Evolutionary conservation across 257 asterid species (phyloP), one percentile per base, ranked within the genome.

Genomic region (Nicotiana tomentosiformis): DNA sequence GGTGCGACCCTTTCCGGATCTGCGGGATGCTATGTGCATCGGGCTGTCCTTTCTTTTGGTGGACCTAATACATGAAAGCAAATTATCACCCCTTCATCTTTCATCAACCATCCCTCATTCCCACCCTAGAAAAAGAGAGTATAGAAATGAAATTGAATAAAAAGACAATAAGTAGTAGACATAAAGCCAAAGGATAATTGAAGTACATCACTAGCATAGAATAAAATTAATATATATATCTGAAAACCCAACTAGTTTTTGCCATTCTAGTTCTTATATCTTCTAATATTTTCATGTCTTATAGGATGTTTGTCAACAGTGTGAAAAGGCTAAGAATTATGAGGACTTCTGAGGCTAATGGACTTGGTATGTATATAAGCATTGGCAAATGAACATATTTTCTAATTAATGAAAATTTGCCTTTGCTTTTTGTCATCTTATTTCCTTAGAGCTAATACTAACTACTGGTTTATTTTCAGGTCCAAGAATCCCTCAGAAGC

Each of bases 281-380:
- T 51, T 76, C 60, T 83, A 84, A 35, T 37, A 32, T 33, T 64
- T 18, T 84, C 26, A 56, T 15, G 49, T 79, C 4, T 79, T 79
- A 62, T 83, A 94, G 98, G 97, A 93, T 94, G 97, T 94, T 94
- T 77, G 85, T 93, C 85, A 89, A 77, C 88, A 90, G 97, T 5
- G 97, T 89, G 84, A 94, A 91, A 90, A 91, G 98, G 74, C 95
- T 94, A 35, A 88, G 93, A 83, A 94, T 94, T 90, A 94, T 93
- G 98, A 89, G 87, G 85, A 93, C 92, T 12, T 90, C 97, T 16
- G 97, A 93, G 76, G 96, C 95, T 35, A 93, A 91, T 77, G 97
- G 97, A 77, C 94, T 90, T 26, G 93, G 98, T 93, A 90, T 7
- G 89, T 55, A 83, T 9, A 43, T 5, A 65, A 51, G 29, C 53